Evolutionary conservation across 2,329 filamentous ascomycete species (phyloP).

Genomic region (Fusarium neocosmosporiellum): DNA sequence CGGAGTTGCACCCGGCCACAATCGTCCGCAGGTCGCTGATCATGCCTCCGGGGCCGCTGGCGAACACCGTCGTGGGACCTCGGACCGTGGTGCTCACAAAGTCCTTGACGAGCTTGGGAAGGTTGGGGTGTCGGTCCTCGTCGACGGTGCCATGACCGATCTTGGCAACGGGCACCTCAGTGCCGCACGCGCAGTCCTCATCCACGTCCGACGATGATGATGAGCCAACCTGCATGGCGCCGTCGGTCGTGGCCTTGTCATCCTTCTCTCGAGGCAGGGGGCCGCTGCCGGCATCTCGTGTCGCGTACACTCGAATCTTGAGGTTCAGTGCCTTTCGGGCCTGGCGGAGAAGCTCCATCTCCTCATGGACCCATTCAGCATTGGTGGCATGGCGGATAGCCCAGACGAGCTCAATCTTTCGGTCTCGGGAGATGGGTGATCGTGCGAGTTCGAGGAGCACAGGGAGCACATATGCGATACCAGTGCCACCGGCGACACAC

Average conservation of each 20-base stretch:
- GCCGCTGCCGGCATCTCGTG: constrained; percentile 56
- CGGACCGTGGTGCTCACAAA: constrained; percentile 60
- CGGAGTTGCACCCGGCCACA: constrained; percentile 66
- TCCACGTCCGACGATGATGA: constrained; percentile 41
- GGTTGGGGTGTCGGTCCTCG: constrained; percentile 56
- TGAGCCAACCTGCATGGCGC: constrained; percentile 32
- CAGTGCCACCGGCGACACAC: constrained; percentile 55
- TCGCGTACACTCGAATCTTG: constrained; percentile 68
- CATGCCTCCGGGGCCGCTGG: constrained; percentile 70
- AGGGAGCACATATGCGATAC: constrained; percentile 54
- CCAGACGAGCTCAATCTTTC: constrained; percentile 73
- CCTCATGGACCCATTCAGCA: constrained; percentile 67
- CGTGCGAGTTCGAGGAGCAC: constrained; percentile 49
- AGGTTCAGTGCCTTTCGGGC: constrained; percentile 54
- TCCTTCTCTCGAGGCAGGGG: constrained; percentile 39
- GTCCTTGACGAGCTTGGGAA: constrained; percentile 57
- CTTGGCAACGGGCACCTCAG: constrained; percentile 45
- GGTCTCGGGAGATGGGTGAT: constrained; percentile 57
- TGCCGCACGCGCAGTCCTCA: constrained; percentile 41
- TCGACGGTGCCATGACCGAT: constrained; percentile 44
- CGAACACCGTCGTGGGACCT: constrained; percentile 67
- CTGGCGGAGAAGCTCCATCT: constrained; percentile 62
- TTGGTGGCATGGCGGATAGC: constrained; percentile 66
- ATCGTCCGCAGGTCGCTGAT: constrained; percentile 65
- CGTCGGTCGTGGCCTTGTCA: constrained; percentile 23